phyloP scores from a whole-genome alignment of 441 rosid species.

The Populus hybrid region DNA sequence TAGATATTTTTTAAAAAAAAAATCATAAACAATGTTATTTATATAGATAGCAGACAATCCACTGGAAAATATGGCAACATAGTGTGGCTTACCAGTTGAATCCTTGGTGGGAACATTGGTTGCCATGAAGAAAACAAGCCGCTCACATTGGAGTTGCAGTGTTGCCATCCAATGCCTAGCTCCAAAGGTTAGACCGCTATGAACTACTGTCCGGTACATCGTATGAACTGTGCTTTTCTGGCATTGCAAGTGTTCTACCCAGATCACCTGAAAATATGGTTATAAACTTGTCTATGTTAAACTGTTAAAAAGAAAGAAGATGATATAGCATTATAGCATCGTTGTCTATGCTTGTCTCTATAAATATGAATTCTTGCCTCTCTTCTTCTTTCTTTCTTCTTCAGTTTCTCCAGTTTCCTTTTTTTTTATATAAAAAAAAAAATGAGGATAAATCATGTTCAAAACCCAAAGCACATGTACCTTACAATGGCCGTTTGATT shows the following conservation, averaged over 20 bases:
- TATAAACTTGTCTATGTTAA: neutral
- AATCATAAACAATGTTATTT: neutral
- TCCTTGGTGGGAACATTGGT: constrained; percentile 97
- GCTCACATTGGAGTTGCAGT: constrained; percentile 86
- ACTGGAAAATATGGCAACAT: neutral
- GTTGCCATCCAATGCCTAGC: constrained; percentile 92
- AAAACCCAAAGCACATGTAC: constrained; percentile 19
- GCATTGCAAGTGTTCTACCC: constrained; percentile 95
- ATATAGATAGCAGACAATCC: neutral
- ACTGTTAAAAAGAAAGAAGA: neutral
- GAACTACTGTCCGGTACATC: constrained; percentile 70
- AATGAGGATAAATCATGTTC: neutral
- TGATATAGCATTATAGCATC: neutral
- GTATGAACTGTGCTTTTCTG: constrained; percentile 65
- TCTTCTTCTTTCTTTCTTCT: neutral
- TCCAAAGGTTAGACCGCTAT: constrained; percentile 86
- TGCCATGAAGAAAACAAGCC: constrained; percentile 95
- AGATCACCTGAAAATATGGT: constrained; percentile 50
- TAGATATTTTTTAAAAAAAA: constrained; percentile 2
- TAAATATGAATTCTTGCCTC: neutral
- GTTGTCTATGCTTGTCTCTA: neutral
- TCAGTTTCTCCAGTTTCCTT: too few relatives aligned
- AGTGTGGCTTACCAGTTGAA: constrained; percentile 57
- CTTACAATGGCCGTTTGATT: constrained; percentile 93
- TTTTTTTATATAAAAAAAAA: too few relatives aligned